A percentile compares a stretch with the other conserved stretches of the same genome.
Evolutionary conservation across 495 filamentous ascomycete genomes (phyloP).

Genomic region (Penicillium samsonianum): DNA sequence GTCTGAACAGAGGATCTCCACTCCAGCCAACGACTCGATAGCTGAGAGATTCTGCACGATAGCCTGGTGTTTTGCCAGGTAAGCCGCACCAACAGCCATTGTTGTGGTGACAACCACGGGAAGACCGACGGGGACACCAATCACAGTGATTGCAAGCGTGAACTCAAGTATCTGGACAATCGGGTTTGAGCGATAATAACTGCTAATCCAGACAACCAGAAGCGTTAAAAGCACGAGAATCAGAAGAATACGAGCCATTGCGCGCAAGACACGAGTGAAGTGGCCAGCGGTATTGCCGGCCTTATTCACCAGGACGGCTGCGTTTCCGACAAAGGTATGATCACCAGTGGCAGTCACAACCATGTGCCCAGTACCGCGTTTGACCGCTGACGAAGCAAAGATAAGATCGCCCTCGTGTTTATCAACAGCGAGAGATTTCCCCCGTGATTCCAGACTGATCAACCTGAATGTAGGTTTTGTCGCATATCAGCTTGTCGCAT

Average conservation of each 20-base stretch:
- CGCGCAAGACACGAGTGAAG: slow-evolving; percentile 86
- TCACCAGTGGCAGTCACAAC: slow-evolving; percentile 82
- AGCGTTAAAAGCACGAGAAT: slow-evolving; percentile 79
- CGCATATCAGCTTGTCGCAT: slow-evolving; percentile 75
- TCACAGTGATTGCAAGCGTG: slow-evolving; percentile 81
- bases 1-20: slow-evolving; percentile 94
- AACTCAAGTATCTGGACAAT: slow-evolving; percentile 79
- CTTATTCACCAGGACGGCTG: slow-evolving; percentile 79
- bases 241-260: slow-evolving; percentile 73
- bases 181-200: slow-evolving; percentile 80
- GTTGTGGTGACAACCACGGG: slow-evolving; percentile 94
- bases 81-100: slow-evolving; percentile 92
- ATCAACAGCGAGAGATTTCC: slow-evolving; percentile 87
- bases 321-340: slow-evolving; percentile 84
- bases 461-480: slow-evolving; percentile 79
- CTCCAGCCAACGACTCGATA: slow-evolving; percentile 91
- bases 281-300: slow-evolving; percentile 73
- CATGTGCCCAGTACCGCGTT: slow-evolving; percentile 83
- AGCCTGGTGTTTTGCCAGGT: slow-evolving; percentile 86
- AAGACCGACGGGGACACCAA: slow-evolving; percentile 93
- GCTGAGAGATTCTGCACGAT: slow-evolving; percentile 93
- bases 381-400: slow-evolving; percentile 84
- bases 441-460: slow-evolving; percentile 92
- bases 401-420: slow-evolving; percentile 77
- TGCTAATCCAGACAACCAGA: slow-evolving; percentile 79